These are phyloP conservation scores for Saccharomyces paradoxus DNA, from an alignment of 805 yeast species.

Conservation along the genomic window DNA sequence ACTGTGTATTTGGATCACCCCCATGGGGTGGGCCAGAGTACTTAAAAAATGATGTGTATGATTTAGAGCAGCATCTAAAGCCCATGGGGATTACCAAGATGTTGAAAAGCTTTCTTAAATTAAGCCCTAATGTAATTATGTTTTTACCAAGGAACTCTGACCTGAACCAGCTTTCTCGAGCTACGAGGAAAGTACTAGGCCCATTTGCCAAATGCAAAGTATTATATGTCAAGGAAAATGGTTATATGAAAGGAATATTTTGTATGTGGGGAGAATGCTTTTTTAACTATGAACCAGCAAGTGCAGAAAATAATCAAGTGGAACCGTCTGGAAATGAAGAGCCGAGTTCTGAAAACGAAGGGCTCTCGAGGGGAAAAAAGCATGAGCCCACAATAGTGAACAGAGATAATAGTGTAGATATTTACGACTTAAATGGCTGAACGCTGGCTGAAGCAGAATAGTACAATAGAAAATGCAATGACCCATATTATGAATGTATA, in stretches of 20 bases:
- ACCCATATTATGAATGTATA: constrained; percentile 5
- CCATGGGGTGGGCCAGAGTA: constrained; percentile 85
- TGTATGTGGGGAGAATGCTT: constrained; percentile 54
- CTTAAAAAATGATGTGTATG: constrained; percentile 35
- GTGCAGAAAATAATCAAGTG: neutral
- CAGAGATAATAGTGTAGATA: constrained; percentile 3
- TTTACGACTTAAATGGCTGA: neutral
- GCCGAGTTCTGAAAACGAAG: neutral
- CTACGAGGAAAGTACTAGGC: constrained; percentile 43
- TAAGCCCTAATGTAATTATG: constrained; percentile 44
- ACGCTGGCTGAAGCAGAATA: neutral
- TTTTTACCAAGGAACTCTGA: constrained; percentile 59
- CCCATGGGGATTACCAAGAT: constrained; percentile 45
- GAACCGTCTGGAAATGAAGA: neutral
- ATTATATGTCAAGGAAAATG: constrained; percentile 35
- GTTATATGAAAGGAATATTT: constrained; percentile 44
- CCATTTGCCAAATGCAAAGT: constrained; percentile 37
- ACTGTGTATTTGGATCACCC: constrained; percentile 62
- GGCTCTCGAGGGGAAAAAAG: neutral
- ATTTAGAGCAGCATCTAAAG: constrained; percentile 35
- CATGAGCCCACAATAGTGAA: neutral
- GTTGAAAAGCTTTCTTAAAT: constrained; percentile 34
- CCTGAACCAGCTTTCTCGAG: constrained; percentile 41
- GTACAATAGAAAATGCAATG: neutral
- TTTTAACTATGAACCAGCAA: constrained; percentile 15